These are phyloP conservation scores for Phialophora chinensis DNA, from an alignment of 2,329 filamentous ascomycete genomes.

Conservation along the genomic window DNA sequence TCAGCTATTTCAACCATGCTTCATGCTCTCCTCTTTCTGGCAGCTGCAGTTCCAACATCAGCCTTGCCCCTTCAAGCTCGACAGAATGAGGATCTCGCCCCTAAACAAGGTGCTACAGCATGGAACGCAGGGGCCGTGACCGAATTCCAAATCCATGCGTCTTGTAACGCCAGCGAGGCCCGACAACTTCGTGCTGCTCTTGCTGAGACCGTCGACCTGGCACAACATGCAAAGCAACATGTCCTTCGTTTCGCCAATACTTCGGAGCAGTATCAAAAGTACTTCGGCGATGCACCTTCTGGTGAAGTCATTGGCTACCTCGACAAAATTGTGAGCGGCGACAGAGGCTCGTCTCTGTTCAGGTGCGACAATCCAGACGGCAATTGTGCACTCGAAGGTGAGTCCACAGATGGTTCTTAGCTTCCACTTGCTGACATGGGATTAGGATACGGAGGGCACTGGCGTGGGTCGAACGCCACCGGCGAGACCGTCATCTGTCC, in stretches of 20 bases:
- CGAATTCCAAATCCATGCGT: conserved; percentile 63
- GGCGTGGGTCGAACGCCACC: conserved; percentile 68
- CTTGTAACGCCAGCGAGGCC: conserved; percentile 68
- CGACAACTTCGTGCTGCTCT: conserved; percentile 63
- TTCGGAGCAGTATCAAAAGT: conserved; percentile 67
- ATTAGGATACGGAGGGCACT: conserved; percentile 71
- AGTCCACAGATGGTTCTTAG: conserved; percentile 38
- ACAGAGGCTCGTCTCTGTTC: conserved; percentile 65
- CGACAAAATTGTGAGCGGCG: conserved; percentile 63
- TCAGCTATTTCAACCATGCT: not conserved
- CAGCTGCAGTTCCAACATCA: not conserved
- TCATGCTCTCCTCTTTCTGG: not conserved
- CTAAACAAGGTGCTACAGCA: not conserved
- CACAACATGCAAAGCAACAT: conserved; percentile 67
- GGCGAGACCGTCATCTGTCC: conserved; percentile 73
- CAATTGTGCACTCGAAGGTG: conserved; percentile 63
- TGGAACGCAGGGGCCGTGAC: conserved; percentile 45
- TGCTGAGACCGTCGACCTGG: conserved; percentile 63
- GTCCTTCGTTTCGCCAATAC: conserved; percentile 56
- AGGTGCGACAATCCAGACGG: conserved; percentile 71
- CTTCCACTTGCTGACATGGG: conserved; percentile 9
- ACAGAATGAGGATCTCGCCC: not conserved
- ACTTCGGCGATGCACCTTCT: conserved; percentile 67
- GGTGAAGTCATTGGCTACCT: conserved; percentile 67
- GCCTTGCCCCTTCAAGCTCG: not conserved